Evolutionary conservation across 2,329 filamentous ascomycete species (phyloP).

Genomic region (Phyllosticta citribraziliensis): DNA sequence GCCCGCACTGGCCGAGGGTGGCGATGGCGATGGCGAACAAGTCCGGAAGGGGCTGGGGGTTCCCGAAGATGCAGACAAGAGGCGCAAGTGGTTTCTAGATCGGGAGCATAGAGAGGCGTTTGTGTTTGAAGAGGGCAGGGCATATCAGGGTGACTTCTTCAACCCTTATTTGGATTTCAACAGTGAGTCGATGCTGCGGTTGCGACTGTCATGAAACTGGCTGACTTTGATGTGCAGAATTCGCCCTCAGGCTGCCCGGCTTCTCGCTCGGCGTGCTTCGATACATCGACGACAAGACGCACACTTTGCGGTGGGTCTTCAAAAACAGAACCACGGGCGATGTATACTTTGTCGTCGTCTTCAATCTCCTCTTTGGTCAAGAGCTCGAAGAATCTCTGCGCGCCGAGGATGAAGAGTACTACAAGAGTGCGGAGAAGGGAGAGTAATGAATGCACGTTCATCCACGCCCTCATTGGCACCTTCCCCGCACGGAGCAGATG

Average conservation of each 20-base stretch:
- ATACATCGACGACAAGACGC: conserved; percentile 39
- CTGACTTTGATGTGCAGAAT: conserved; percentile 17
- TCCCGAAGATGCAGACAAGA: conserved; percentile 31
- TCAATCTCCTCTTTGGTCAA: conserved; percentile 36
- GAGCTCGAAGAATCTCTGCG: conserved; percentile 28
- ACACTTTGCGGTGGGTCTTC: conserved; percentile 37
- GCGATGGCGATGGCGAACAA: conserved; percentile 26
- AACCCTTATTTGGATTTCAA: conserved; percentile 41
- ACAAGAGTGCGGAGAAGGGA: neutral
- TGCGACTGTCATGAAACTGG: neutral
- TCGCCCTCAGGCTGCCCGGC: conserved; percentile 35
- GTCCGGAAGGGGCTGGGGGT: conserved; percentile 23
- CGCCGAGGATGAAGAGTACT: conserved; percentile 14
- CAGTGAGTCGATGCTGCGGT: conserved; percentile 14
- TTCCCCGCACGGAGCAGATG: neutral
- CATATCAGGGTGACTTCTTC: conserved; percentile 39
- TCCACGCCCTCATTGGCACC: neutral
- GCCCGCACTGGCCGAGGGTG: conserved; percentile 30
- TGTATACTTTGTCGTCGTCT: conserved; percentile 35
- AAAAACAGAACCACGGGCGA: conserved; percentile 33
- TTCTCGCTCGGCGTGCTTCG: conserved; percentile 36
- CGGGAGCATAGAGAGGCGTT: conserved; percentile 18
- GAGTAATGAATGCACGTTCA: neutral
- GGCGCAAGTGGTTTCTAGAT: conserved; percentile 34
- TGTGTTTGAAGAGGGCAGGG: conserved; percentile 33